Conservation (phyloP, 371 early-diverging fungal genomes). For the Lichtheimia ornata region DNA sequence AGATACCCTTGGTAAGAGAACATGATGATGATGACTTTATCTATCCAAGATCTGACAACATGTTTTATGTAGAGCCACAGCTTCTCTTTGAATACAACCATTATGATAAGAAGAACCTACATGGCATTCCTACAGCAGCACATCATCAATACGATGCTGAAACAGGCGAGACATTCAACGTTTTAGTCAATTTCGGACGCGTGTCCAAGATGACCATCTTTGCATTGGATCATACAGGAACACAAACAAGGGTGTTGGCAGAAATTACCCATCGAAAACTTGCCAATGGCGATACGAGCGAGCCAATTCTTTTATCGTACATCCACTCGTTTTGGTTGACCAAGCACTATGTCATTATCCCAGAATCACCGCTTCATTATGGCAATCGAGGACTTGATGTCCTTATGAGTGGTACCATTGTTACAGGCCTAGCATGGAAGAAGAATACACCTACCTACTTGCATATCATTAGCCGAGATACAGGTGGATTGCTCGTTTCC, state of each 20-base stretch:
- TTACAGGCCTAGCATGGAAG: slow-evolving; percentile 44
- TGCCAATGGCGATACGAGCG: slow-evolving; percentile 9
- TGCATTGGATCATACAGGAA: slow-evolving; percentile 3
- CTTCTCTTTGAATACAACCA: slow-evolving; percentile 47
- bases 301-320: slow-evolving; percentile 29
- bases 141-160: slow-evolving; percentile 58
- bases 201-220: slow-evolving; percentile 6
- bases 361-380: slow-evolving; percentile 49
- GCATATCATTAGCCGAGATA: slow-evolving; percentile 48
- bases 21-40: neutral
- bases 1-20: slow-evolving; percentile 51
- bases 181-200: slow-evolving; percentile 19
- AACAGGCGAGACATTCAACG: slow-evolving; percentile 52
- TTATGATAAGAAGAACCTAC: slow-evolving; percentile 35
- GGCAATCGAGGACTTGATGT: slow-evolving; percentile 42
- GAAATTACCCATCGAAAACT: slow-evolving; percentile 35
- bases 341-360: slow-evolving; percentile 56
- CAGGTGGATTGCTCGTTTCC: slow-evolving; percentile 46
- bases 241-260: slow-evolving; percentile 30
- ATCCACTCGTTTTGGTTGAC: slow-evolving; percentile 49
- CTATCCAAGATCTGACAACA: neutral
- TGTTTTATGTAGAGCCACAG: slow-evolving; percentile 43
- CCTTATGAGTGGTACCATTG: slow-evolving; percentile 39
- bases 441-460: slow-evolving; percentile 36
- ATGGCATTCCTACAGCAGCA: slow-evolving; percentile 53